Conservation (phyloP, 495 filamentous ascomycete species). For the Aspergillus biplanus region DNA sequence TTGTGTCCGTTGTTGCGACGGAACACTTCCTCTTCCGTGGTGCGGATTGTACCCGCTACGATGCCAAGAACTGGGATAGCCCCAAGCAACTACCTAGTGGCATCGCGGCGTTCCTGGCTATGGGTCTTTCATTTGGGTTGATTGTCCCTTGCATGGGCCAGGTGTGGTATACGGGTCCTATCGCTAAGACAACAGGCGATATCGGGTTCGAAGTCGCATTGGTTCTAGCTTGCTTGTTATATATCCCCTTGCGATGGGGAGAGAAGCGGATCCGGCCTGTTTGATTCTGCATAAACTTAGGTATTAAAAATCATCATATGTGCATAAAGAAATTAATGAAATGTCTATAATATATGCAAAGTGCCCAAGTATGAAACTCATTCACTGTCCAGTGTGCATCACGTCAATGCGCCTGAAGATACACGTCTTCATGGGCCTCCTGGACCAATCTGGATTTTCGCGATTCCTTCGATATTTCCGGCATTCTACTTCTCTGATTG, state of each 20-base stretch:
- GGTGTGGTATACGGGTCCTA: conserved; percentile 58
- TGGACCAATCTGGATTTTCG: too few relatives aligned
- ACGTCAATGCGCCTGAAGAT: too few relatives aligned
- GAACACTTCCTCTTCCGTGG: conserved; percentile 54
- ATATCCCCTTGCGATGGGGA: conserved; percentile 25
- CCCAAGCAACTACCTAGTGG: conserved; percentile 49
- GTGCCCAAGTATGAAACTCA: too few relatives aligned
- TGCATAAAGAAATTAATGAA: too few relatives aligned
- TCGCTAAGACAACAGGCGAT: conserved; percentile 58
- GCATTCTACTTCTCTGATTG: too few relatives aligned
- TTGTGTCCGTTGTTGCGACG: conserved; percentile 49
- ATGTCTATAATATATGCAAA: too few relatives aligned
- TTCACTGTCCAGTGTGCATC: too few relatives aligned
- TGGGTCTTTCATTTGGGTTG: conserved; percentile 36
- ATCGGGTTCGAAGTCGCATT: conserved; percentile 63
- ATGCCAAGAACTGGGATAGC: conserved; percentile 51
- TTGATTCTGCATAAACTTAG: not conserved
- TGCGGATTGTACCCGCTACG: conserved; percentile 37
- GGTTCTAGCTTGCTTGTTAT: conserved; percentile 49
- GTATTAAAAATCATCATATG: too few relatives aligned
- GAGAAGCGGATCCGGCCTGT: conserved; percentile 8
- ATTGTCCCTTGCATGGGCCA: conserved; percentile 59
- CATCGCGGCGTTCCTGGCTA: conserved; percentile 45
- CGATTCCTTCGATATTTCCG: too few relatives aligned
- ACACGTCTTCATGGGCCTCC: too few relatives aligned